These are phyloP conservation scores for Artemisia princeps DNA, from an alignment of 140 eudicot genomes.

Conservation along the genomic window DNA sequence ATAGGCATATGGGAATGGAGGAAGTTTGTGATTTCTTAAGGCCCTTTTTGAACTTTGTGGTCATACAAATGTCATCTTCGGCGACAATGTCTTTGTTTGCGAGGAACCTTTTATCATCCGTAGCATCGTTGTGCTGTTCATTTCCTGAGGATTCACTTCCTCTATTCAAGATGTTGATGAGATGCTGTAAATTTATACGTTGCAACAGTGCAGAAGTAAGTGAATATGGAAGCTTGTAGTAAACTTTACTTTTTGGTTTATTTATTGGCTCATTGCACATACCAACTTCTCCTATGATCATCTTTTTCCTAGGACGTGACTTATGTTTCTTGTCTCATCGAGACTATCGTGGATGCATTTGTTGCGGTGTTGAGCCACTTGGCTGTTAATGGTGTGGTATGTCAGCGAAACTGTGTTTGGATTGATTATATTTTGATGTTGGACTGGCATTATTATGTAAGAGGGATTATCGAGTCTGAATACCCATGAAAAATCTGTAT, in stretches of 20 bases:
- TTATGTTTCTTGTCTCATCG: conserved; percentile 34
- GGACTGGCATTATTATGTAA: conserved; percentile 8
- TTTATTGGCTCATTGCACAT: neutral
- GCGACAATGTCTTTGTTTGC: conserved; percentile 32
- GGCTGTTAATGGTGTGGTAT: conserved; percentile 61
- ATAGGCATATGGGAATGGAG: conserved; percentile 50
- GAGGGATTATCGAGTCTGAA: conserved; percentile 13
- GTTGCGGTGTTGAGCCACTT: conserved; percentile 56
- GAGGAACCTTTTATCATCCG: conserved; percentile 50
- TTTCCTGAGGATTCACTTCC: conserved; percentile 57
- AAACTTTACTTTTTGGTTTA: neutral
- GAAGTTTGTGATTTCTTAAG: conserved; percentile 64
- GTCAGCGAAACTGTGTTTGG: conserved; percentile 15
- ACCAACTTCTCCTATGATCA: conserved; percentile 16
- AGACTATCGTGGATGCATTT: conserved; percentile 55
- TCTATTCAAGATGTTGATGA: conserved; percentile 51
- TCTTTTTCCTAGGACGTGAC: conserved; percentile 42
- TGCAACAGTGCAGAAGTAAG: conserved; percentile 68
- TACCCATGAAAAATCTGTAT: conserved; percentile 12
- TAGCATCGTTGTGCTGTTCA: conserved; percentile 65
- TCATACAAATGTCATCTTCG: conserved; percentile 40
- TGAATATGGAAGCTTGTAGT: conserved; percentile 20
- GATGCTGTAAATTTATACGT: conserved; percentile 40
- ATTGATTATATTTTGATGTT: conserved; percentile 6
- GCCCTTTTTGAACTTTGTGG: conserved; percentile 52